These are phyloP conservation scores for Penicillium coffeae DNA, from an alignment of 495 filamentous ascomycete species.

Conservation along the genomic window DNA sequence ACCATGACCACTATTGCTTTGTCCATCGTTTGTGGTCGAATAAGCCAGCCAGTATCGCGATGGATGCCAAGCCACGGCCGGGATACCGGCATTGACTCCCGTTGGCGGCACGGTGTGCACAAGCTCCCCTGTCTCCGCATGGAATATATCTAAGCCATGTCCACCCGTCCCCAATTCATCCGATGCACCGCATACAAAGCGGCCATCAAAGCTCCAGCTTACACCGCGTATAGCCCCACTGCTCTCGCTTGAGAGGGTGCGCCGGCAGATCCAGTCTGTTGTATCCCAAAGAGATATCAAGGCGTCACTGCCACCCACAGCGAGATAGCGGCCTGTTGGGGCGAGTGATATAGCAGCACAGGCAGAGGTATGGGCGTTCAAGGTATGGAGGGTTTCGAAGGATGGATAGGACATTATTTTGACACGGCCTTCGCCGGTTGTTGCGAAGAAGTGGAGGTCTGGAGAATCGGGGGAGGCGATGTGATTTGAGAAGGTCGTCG, in stretches of 20 bases:
- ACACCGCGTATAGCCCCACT: slow-evolving; percentile 78
- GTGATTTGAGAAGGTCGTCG: slow-evolving; percentile 74
- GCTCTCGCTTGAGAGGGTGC: slow-evolving; percentile 68
- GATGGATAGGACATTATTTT: slow-evolving; percentile 69
- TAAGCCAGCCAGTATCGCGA: slow-evolving; percentile 86
- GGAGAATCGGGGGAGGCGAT: slow-evolving; percentile 34
- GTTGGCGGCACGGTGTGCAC: slow-evolving; percentile 73
- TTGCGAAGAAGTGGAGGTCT: slow-evolving; percentile 61
- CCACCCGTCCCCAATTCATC: slow-evolving; percentile 59
- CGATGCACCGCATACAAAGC: slow-evolving; percentile 78
- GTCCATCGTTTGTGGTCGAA: slow-evolving; percentile 71
- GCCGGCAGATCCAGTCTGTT: slow-evolving; percentile 81
- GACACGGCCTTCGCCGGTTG: slow-evolving; percentile 76
- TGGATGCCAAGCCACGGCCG: slow-evolving; percentile 86
- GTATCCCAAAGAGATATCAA: slow-evolving; percentile 91
- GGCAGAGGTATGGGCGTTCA: slow-evolving; percentile 80
- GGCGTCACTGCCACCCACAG: slow-evolving; percentile 84
- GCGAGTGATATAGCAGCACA: slow-evolving; percentile 69
- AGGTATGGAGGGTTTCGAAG: slow-evolving; percentile 51
- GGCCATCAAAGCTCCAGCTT: slow-evolving; percentile 88
- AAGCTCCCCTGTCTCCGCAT: slow-evolving; percentile 83
- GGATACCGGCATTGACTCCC: slow-evolving; percentile 44
- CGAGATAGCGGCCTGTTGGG: slow-evolving; percentile 74
- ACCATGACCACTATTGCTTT: slow-evolving; percentile 66
- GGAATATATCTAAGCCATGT: slow-evolving; percentile 66